A percentile compares a stretch with the other conserved stretches of the same genome.
Evolutionary conservation across 192 early-diverging fungal species (phyloP).

Genomic region (Anaeromyces robustus): DNA sequence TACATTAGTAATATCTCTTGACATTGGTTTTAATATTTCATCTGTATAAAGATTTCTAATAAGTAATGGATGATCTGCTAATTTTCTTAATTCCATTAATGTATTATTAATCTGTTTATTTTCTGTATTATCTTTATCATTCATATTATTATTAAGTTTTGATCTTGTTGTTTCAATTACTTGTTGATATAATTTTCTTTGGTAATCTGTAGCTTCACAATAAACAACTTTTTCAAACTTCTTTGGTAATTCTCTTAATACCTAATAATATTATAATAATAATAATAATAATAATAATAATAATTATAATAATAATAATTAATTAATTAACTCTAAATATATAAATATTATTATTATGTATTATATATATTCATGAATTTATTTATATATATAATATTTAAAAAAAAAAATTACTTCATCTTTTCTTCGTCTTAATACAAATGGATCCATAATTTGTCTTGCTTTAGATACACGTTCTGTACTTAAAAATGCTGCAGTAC

Average conservation of each 20-base stretch:
- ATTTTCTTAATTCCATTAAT: slow-evolving; percentile 74
- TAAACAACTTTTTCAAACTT: background rate
- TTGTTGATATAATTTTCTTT: background rate
- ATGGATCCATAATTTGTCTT: slow-evolving; percentile 69
- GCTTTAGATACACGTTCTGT: slow-evolving; percentile 14
- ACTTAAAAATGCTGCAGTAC: background rate
- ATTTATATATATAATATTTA: background rate
- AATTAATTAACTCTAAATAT: too few relatives aligned
- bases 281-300: too few relatives aligned
- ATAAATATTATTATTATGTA: too few relatives aligned
- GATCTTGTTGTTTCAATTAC: background rate
- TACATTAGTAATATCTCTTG: slow-evolving; percentile 39
- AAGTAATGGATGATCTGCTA: slow-evolving; percentile 68
- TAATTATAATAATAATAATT: too few relatives aligned
- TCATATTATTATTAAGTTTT: background rate
- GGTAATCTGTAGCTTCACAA: background rate
- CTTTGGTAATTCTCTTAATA: background rate
- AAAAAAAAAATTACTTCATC: slow-evolving; percentile 10
- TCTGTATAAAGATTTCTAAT: slow-evolving; percentile 46
- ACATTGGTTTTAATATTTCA: slow-evolving; percentile 40
- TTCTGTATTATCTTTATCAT: slow-evolving; percentile 7
- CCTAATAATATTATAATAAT: background rate
- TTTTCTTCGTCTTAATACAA: slow-evolving; percentile 74
- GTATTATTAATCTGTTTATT: slow-evolving; percentile 11
- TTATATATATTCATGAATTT: background rate